Evolutionary conservation across 345 rosid genomes (phyloP).

Genomic region (Brassica nigra): DNA sequence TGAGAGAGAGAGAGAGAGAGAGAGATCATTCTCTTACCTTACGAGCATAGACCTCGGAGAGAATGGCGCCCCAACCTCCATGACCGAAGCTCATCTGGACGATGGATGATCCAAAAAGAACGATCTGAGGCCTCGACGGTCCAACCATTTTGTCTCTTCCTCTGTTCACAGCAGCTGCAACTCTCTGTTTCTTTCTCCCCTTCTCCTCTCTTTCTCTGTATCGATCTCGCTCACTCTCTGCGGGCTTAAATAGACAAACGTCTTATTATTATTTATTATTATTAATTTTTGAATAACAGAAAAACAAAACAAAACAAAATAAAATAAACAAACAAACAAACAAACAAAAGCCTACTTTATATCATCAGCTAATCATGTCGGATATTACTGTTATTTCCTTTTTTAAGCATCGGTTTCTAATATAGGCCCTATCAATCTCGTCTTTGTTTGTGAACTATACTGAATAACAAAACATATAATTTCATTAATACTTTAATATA

Average conservation of each 20-base stretch:
- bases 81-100: constrained; percentile 89
- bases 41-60: constrained; percentile 87
- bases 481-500: not conserved
- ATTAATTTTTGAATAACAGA: not conserved
- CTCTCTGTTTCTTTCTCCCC: not conserved
- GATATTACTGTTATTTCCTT: constrained; percentile 22
- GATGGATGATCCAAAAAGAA: constrained; percentile 95
- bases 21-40: constrained; percentile 48
- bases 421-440: not conserved
- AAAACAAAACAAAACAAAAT: not conserved
- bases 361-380: not conserved
- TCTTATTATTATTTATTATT: not conserved
- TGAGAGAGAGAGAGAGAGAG: not conserved
- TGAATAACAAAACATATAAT: not conserved
- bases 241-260: constrained; percentile 28
- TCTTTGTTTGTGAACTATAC: constrained; percentile 1
- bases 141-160: constrained; percentile 62
- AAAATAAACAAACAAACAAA: not conserved
- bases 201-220: constrained; percentile 1
- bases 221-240: constrained; percentile 8
- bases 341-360: constrained; percentile 10
- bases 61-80: constrained; percentile 94
- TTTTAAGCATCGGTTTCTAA: constrained; percentile 18
- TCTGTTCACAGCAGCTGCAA: constrained; percentile 20
- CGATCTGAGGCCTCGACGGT: constrained; percentile 83